Base-by-base conservation (phyloP, 495 filamentous ascomycete genomes). In the Hypoxylon subgilvum region DNA sequence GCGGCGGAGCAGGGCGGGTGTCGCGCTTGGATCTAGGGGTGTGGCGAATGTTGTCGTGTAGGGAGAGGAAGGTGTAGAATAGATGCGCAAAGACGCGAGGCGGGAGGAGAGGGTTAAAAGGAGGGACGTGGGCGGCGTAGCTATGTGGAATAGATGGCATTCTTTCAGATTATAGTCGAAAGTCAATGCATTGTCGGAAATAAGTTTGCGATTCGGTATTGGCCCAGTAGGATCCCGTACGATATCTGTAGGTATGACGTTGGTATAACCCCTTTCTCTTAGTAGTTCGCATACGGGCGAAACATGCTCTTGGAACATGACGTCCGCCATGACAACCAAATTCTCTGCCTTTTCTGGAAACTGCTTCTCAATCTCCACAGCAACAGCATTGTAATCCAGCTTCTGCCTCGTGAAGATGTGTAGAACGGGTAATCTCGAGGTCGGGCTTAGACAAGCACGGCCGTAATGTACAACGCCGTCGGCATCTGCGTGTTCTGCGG, bases 391-490 rank as follows among this genome's bases (percentile, higher is more conserved):
- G 12, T 85, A 72, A 23, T 84, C 74, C 21, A 98, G 79, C 0
- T 78, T 66, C 40, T 86, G 86, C 18, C 74, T 76, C 0, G 94
- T 97, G 69, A 96, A 99, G 47, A 97, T 84, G 67, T 97, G 91
- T 50, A 97, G 87, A 18, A 97, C 91, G 0, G 95, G 91, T 12
- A 99, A 74, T 44, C 92, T 79, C 3, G 90, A 88, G 0, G 93
- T 96, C 1, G 94, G 95, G 1, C 90, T 96, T 18, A 99, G 77
- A 70, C 94, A 99, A 0, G 92, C 86, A 34, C 93, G 82, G 17
- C 94, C 94, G 65, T 97, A 99, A 69, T 99, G 94, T 13, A 99
- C 89, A 3, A 97, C 88, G 3, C 89, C 91, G 45, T 97, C 88
- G 4, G 94, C 92, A 65, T 90, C 79, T 22, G 89, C 88, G 71